Evolutionary conservation across 2,329 filamentous ascomycete genomes (phyloP), one percentile per base, ranked within the genome.

Genomic region (Nemania diffusa): DNA sequence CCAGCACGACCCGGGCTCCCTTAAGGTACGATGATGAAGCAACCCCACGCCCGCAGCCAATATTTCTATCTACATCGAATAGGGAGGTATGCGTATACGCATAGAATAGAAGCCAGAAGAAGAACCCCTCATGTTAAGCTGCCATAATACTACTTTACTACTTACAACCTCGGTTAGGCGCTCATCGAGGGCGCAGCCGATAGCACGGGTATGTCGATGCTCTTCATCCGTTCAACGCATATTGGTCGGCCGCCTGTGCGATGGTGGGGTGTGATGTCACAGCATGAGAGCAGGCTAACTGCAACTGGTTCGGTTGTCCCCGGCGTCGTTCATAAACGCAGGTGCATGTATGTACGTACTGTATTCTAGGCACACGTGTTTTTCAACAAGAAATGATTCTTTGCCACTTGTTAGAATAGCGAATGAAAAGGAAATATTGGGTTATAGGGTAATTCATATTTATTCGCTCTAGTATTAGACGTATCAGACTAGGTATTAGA

Each of bases 221-320:
- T 34, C 24, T 40, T 58, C 34, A 46, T 20, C 27, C 53, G 55
- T 48, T 48, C 46, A 29, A 13, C 50, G 24, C 13, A 22, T 48
- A 59, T 60, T 64, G 56, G 57, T 57, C 29, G 48, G 48, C 20
- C n/a, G n/a, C 42, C 22, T 29, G 34, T 55, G 50, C 48, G 24
- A 44, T 61, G 34, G 65, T 53, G 50, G 65, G 42, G 50, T 44
- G 53, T 68, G 65, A 68, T 53, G 61, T 68, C 65, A 68, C 63
- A 26, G 7, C 29, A n/a, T 7, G 27, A 13, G 32, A 26, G 7
- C 2, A 15, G 24, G 37, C 42, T 63, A 51, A 51, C 27, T 27
- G 27, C 20, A 29, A 55, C 29, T 55, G 17, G 29, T 34, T 27
- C 34, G 22, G 29, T 13, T 40, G 40, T 57, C 56, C 52, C 46